Evolutionary conservation across 345 rosid genomes (phyloP), one percentile per base, ranked within the genome.

Genomic region (Eucalyptus curtisii): DNA sequence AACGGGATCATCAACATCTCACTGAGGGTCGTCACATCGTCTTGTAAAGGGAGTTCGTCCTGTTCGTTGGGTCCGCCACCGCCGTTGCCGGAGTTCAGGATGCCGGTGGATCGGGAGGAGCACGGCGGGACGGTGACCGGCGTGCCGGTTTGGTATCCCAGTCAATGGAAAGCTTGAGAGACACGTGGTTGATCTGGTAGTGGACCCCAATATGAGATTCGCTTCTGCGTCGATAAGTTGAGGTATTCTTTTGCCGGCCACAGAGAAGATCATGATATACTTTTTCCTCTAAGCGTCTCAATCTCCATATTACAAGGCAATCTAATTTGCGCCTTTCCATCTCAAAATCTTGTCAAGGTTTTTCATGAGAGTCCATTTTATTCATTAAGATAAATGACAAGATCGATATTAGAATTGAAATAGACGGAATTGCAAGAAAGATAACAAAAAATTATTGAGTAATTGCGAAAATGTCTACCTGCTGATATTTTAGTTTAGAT

Each of bases 1-100:
- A 89, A 89, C 86, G 90, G 89, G 27, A 87, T 89, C 47, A 37
- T 89, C 25, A 87, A 89, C 25, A 42, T 89, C 42, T 87, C 90
- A 10, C 55, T 89, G 40, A 92, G 89, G 87, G 91, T 88, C 22
- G 88, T 20, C 57, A 2, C 81, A 33, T 86, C 88, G 59, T 76
- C 44, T 25, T 27, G 42, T 25, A 20, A 57, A 52, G 86, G 22
- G 40, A 27, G 42, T 81, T 79, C 47, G 24, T 37, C 87, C 37
- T 44, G 87, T 49, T 86, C 88, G 52, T 76, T n/a, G 45, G 1
- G 50, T 33, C 20, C 81, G 40, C 33, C 76, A n/a, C 20, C 81
- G 13, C n/a, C 37, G 88, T 33, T 47, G 87, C 89, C 87, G 10
- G 71, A 48, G 61, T 27, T 88, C 31, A 82, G 86, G 33, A 31